Evolutionary conservation across 73 alveolate species (phyloP), one percentile per base, ranked within the genome.

Genomic region (Stentor roeselii): DNA sequence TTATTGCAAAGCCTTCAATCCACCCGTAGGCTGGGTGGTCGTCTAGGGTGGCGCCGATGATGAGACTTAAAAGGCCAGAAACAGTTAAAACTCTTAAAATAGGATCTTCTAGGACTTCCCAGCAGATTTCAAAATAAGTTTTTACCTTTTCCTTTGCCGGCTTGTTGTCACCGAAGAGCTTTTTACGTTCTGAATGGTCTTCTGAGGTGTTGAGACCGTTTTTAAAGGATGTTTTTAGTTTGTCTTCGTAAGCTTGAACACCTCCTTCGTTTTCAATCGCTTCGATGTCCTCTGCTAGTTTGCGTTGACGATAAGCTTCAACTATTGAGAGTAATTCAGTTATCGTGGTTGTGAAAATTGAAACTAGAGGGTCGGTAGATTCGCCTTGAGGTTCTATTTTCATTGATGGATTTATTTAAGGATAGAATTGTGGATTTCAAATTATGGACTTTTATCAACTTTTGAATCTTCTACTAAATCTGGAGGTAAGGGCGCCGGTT

Each of bases 1-100:
- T 78, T 42, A 92, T 92, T 75, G 90, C 87, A 36, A 84, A 91
- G 38, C 98, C 98, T 87, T 95, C 98, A 30, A 95, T 92, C 97
- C 98, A 95, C 35, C 93, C 98, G 3, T 84, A 86, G 34, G 84
- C 89, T 67, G 93, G 85, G 50, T 92, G 88, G 39, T 60, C 88
- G 38, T 59, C 95, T 32, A 75, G 90, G 11, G 96, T 91, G 59
- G 84, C 83, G 34, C 92, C 97, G 59, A 92, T 84, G 35, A 88
- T 84, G 0, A 92, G 76, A 82, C 91, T 88, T 41, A 86, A 91
- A 3, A 91, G 76, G 42, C 95, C 98, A 38, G 97, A 94, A 3
- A 93, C 86, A 11, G 85, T 61, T 76, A 95, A 85, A 36, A 95
- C 85, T 38, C 95, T 86, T n/a, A 95, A 78, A 82, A 95, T 95